Evolutionary conservation across 2,329 filamentous ascomycete species (phyloP), one percentile per base, ranked within the genome.

Genomic region (Harringtonia aguacate): DNA sequence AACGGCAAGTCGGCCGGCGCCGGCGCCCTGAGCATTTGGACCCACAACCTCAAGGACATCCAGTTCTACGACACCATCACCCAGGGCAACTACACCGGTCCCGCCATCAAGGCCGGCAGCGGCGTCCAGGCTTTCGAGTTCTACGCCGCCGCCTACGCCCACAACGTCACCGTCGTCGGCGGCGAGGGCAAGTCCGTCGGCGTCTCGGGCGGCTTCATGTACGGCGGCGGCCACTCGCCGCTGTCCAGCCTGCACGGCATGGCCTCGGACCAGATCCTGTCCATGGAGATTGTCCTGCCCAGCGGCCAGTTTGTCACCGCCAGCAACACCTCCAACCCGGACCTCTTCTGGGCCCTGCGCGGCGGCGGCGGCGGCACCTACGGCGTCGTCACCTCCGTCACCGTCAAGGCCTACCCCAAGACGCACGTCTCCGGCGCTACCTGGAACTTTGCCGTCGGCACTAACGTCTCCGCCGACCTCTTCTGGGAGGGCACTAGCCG

Each of bases 141-240:
- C 2, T 77, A 77, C 52, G 64, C 65, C 27, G 66, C 64, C 33
- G 73, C 71, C 2, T 53, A 69, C 13, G 56, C 57, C 1, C 54
- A 68, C 29, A 69, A 66, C 1, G 61, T 72, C 37, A 65, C 63
- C 0, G 63, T 77, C 2, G 66, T 79, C 4, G 72, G 69, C 17
- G 76, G 76, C 5, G 46, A 52, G 42, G 50, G 51, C 36, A 31
- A 59, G 53, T 71, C 67, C 3, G 72, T 79, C 12, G 75, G 74
- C 21, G 61, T 73, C 36, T 60, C 62, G 8, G 72, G 71, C 22
- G 67, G 68, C 6, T 70, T 65, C 51, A 58, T 62, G 12, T 53
- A 67, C 34, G 73, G 71, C 13, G 75, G 72, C 36, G 75, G 75
- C 0, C 72, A 79, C 55, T 70, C 67, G 12, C 72, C 72, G 3